A percentile compares a stretch with the other conserved stretches of the same genome.
Evolutionary conservation across 2,329 filamentous ascomycete genomes (phyloP).

Genomic region (Penicillium sp.): DNA sequence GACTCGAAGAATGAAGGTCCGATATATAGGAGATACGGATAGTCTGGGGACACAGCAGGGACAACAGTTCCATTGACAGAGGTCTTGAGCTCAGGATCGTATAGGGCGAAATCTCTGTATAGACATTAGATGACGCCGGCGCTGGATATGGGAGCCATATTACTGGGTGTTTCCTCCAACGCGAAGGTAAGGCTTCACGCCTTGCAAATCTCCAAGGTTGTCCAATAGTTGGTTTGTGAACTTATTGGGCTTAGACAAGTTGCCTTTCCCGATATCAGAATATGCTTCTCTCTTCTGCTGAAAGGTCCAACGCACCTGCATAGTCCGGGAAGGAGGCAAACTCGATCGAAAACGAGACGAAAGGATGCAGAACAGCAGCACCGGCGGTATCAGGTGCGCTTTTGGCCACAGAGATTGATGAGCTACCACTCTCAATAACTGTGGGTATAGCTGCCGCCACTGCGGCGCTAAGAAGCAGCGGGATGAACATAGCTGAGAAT

Average conservation of each 20-base stretch:
- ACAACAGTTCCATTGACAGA: constrained; percentile 54
- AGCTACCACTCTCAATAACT: not conserved
- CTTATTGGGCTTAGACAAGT: constrained; percentile 52
- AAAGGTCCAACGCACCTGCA: constrained; percentile 32
- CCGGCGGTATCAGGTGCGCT: constrained; percentile 11
- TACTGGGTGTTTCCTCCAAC: constrained; percentile 63
- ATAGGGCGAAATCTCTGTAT: constrained; percentile 55
- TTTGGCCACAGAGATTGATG: constrained; percentile 7
- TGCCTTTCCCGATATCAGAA: constrained; percentile 38
- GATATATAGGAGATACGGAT: constrained; percentile 58
- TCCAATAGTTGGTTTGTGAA: constrained; percentile 59
- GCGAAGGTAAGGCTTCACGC: constrained; percentile 57
- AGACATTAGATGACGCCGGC: not conserved
- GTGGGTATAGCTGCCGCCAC: constrained; percentile 9
- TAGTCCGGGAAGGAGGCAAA: constrained; percentile 53
- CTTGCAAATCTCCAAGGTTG: constrained; percentile 53
- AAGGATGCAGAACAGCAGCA: constrained; percentile 28
- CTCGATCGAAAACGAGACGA: constrained; percentile 52
- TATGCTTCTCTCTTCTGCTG: not conserved
- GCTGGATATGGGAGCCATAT: not conserved
- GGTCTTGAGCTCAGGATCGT: constrained; percentile 50
- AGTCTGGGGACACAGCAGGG: constrained; percentile 51
- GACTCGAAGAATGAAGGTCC: constrained; percentile 61
- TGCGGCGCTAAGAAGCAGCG: constrained; percentile 8
- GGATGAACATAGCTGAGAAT: constrained; percentile 7